These are phyloP conservation scores for Micromonas commoda DNA, from an alignment of 139 green algal genomes.

Conservation along the genomic window DNA sequence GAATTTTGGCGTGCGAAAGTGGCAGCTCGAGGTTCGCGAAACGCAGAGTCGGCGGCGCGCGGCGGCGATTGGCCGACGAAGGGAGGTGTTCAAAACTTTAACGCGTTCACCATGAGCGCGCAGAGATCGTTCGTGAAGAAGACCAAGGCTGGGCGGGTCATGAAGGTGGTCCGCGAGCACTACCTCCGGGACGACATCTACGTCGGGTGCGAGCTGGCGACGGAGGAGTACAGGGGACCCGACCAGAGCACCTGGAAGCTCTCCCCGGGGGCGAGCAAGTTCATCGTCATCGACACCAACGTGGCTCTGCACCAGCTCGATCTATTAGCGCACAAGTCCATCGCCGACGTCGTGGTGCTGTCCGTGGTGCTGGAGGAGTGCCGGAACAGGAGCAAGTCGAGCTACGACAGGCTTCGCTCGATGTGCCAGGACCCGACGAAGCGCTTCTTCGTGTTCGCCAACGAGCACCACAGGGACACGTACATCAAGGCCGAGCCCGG, in stretches of 20 bases:
- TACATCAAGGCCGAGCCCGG: constrained; percentile 35
- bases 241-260: constrained; percentile 52
- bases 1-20: too few species aligned
- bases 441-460: constrained; percentile 92
- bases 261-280: constrained; percentile 52
- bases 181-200: constrained; percentile 96
- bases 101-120: too few species aligned
- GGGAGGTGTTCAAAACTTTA: too few species aligned
- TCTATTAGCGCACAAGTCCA: constrained; percentile 75
- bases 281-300: constrained; percentile 93
- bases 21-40: too few species aligned
- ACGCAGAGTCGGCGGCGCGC: too few species aligned
- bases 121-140: constrained; percentile 71
- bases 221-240: constrained; percentile 60
- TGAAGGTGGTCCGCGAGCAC: constrained; percentile 47
- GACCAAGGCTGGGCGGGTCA: constrained; percentile 68
- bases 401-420: constrained; percentile 68
- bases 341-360: constrained; percentile 67
- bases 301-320: constrained; percentile 87
- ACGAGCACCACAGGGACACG: constrained; percentile 80
- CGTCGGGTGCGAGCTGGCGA: constrained; percentile 47
- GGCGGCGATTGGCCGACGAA: too few species aligned
- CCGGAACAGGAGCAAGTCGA: constrained; percentile 59
- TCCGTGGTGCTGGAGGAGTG: constrained; percentile 53
- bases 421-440: constrained; percentile 50